phyloP scores from a whole-genome alignment of 768 basidiomycete species.

The Porpolomopsis calyptriformis region DNA sequence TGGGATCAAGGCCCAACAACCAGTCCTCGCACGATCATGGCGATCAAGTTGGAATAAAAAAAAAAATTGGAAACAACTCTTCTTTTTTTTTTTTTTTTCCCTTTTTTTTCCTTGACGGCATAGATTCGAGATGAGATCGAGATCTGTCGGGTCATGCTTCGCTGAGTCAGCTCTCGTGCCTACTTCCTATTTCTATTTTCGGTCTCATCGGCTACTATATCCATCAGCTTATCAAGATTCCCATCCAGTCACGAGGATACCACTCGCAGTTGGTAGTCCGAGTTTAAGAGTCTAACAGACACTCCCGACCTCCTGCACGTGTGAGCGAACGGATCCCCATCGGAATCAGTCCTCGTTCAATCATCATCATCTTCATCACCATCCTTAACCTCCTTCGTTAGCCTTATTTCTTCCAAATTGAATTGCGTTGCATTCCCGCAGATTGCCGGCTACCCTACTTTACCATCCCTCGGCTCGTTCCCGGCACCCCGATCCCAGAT shows the following conservation, averaged over 20 bases:
- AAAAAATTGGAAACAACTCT: not conserved
- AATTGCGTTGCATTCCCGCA: not conserved
- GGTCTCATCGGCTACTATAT: not conserved
- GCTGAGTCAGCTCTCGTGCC: not conserved
- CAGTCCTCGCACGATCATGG: constrained; percentile 54
- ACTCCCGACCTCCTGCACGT: not conserved
- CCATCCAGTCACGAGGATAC: not conserved
- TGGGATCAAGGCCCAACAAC: constrained; percentile 31
- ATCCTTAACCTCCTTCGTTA: not conserved
- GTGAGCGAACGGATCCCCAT: constrained; percentile 3
- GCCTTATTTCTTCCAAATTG: not conserved
- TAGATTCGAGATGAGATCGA: not conserved
- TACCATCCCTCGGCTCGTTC: not conserved
- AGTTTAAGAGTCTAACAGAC: constrained; percentile 1
- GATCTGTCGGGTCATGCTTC: not conserved
- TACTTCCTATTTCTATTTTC: not conserved
- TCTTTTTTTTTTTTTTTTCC: not conserved
- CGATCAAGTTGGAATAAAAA: constrained; percentile 32
- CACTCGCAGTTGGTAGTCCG: not conserved
- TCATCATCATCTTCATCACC: not conserved
- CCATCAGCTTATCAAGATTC: not conserved
- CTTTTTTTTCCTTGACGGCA: not conserved
- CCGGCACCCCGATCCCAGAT: not conserved
- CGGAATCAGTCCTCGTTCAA: constrained; percentile 1
- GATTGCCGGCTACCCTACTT: not conserved